Percentiles rank a stretch among this genome's conserved stretches.
Evolutionary conservation across 108 stramenopile genomes (phyloP).

Genomic region (Discostella stelligeroides): DNA sequence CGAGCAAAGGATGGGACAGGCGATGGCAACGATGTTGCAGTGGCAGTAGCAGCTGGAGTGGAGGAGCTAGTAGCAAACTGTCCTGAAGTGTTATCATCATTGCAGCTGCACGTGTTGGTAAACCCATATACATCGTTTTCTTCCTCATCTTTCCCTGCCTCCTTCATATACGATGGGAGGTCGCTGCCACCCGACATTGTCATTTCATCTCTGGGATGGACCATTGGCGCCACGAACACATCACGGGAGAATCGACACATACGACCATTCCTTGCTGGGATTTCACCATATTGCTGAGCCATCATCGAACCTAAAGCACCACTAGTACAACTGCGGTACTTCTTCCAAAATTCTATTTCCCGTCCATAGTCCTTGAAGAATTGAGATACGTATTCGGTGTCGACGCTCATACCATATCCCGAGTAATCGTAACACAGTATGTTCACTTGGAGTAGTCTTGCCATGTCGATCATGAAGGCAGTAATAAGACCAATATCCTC

Average conservation of each 20-base stretch:
- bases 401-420: slow-evolving; percentile 66
- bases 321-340: neutral
- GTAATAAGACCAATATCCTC: slow-evolving; percentile 60
- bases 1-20: too few relatives aligned
- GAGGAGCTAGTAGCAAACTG: too few relatives aligned
- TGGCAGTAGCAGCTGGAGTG: neutral
- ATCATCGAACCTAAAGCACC: neutral
- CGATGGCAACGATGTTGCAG: neutral
- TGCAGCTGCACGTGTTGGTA: slow-evolving; percentile 4
- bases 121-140: neutral
- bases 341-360: slow-evolving; percentile 30
- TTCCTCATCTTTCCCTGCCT: neutral
- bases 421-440: slow-evolving; percentile 86
- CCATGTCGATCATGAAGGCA: slow-evolving; percentile 50
- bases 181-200: neutral
- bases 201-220: slow-evolving; percentile 13
- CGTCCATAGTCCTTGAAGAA: slow-evolving; percentile 21
- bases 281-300: neutral
- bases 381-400: slow-evolving; percentile 5
- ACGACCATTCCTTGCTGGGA: neutral
- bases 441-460: slow-evolving; percentile 63
- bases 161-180: neutral
- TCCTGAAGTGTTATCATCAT: neutral
- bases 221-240: slow-evolving; percentile 40
- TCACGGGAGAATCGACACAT: neutral